A percentile compares a stretch with the other conserved stretches of the same genome.
Conservation (phyloP, 73 alveolate genomes). For the Symbiodinium natans region DNA sequence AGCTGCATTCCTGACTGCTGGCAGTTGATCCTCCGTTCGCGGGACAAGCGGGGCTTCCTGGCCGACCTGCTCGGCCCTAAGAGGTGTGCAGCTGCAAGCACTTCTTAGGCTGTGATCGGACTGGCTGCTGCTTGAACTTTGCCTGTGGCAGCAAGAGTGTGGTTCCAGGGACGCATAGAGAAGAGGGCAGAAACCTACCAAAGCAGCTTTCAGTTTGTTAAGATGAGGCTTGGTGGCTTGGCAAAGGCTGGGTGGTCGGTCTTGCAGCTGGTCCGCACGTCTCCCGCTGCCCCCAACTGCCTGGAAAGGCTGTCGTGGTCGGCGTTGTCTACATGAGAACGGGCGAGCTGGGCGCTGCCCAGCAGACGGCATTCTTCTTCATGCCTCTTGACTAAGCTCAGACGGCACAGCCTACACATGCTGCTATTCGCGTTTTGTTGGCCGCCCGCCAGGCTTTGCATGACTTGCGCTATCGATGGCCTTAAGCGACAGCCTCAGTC, state of each 20-base stretch:
- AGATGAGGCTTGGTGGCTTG: not conserved
- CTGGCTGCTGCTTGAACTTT: too few relatives aligned
- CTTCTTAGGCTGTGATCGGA: too few relatives aligned
- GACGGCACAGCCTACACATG: too few relatives aligned
- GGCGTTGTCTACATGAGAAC: conserved; percentile 85
- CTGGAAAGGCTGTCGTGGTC: conserved; percentile 37
- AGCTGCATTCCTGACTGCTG: too few relatives aligned
- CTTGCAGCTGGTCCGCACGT: not conserved
- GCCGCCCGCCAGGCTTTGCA: conserved; percentile 34
- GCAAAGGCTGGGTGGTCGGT: not conserved
- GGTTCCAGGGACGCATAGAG: too few relatives aligned
- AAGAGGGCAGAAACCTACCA: too few relatives aligned
- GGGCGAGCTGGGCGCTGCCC: conserved; percentile 42
- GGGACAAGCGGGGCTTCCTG: conserved; percentile 36
- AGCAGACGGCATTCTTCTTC: conserved; percentile 12
- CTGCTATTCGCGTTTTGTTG: too few relatives aligned
- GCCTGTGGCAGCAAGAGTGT: too few relatives aligned
- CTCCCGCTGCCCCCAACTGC: not conserved
- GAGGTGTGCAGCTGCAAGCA: too few relatives aligned
- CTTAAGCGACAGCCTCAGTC: conserved; percentile 14
- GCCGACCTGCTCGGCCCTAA: conserved; percentile 26
- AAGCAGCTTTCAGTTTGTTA: too few relatives aligned
- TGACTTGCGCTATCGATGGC: conserved; percentile 82
- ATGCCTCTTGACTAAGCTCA: not conserved
- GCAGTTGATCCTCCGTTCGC: conserved; percentile 46